Percentiles rank a stretch among this genome's conserved stretches.
Conservation (phyloP, 257 asterid genomes). For the Voacanga thouarsii region DNA sequence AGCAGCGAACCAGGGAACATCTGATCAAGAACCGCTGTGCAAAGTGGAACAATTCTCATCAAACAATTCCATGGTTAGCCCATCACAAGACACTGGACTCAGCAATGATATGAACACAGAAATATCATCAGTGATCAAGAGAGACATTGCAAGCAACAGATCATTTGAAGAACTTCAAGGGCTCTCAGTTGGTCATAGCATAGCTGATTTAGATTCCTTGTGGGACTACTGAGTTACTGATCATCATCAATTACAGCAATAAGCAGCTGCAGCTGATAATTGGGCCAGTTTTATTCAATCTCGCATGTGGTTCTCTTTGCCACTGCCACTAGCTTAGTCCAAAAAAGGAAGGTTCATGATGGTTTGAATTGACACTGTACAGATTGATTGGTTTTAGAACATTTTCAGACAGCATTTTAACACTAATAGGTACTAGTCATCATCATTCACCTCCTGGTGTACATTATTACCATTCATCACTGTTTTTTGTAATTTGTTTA, state of each 20-base stretch:
- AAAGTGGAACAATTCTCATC: constrained; percentile 45
- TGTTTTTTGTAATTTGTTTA: constrained; percentile 2
- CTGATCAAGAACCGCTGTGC: constrained; percentile 14
- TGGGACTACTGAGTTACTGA: constrained; percentile 24
- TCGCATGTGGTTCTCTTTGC: neutral
- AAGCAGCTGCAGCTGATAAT: neutral
- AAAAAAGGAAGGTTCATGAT: constrained; percentile 3
- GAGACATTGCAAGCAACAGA: constrained; percentile 27
- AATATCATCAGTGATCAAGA: constrained; percentile 33
- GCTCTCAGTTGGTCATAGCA: constrained; percentile 34
- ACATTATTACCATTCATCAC: neutral
- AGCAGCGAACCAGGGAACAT: constrained; percentile 10
- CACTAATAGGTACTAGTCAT: neutral
- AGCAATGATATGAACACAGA: constrained; percentile 39
- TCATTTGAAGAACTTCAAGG: constrained; percentile 38
- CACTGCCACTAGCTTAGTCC: neutral
- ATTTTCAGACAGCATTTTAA: neutral
- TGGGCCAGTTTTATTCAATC: constrained; percentile 1
- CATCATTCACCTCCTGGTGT: neutral
- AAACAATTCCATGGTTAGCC: constrained; percentile 49
- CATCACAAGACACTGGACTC: constrained; percentile 36
- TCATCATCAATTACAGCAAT: neutral
- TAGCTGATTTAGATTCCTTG: constrained; percentile 30
- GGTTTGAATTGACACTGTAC: constrained; percentile 16
- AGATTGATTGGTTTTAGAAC: constrained; percentile 15